A percentile compares a stretch with the other conserved stretches of the same genome.
Evolutionary conservation across 2,329 filamentous ascomycete genomes (phyloP).

Genomic region (Fragosphaeria purpurea): DNA sequence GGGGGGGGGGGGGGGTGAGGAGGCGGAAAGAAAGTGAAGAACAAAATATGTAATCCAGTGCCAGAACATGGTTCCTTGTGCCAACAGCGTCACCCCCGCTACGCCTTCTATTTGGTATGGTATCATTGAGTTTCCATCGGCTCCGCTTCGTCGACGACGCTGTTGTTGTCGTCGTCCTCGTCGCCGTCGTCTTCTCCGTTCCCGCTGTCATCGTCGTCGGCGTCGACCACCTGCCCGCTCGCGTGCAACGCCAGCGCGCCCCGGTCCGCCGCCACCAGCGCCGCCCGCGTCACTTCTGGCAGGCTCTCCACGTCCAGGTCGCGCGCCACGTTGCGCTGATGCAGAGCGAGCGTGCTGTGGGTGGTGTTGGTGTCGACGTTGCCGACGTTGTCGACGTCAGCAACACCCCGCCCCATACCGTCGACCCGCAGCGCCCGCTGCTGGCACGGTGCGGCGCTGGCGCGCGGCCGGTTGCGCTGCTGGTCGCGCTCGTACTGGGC

Average conservation of each 20-base stretch:
- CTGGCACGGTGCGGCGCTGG: background rate
- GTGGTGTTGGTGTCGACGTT: background rate
- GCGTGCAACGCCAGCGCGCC: conserved; percentile 6
- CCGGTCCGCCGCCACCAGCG: conserved; percentile 13
- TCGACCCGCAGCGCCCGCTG: background rate
- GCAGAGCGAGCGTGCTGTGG: background rate
- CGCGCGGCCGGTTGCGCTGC: conserved; percentile 24
- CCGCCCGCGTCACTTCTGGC: conserved; percentile 8
- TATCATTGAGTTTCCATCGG: too few species aligned
- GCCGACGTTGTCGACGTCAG: background rate
- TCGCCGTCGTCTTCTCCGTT: too few species aligned
- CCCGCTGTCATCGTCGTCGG: too few species aligned
- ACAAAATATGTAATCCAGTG: too few species aligned
- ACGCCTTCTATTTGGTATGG: too few species aligned
- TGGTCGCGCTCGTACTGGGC: conserved; percentile 34
- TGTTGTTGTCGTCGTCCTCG: too few species aligned
- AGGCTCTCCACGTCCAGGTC: conserved; percentile 11
- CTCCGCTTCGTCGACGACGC: too few species aligned
- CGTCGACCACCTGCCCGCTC: too few species aligned
- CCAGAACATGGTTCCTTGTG: too few species aligned
- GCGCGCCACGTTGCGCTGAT: conserved; percentile 3
- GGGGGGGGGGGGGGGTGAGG: too few species aligned
- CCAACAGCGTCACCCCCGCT: too few species aligned
- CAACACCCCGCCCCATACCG: background rate
- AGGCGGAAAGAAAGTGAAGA: too few species aligned